Base-by-base conservation (phyloP, 176 grass and related monocot species). In the Oropetium thomaeum region DNA sequence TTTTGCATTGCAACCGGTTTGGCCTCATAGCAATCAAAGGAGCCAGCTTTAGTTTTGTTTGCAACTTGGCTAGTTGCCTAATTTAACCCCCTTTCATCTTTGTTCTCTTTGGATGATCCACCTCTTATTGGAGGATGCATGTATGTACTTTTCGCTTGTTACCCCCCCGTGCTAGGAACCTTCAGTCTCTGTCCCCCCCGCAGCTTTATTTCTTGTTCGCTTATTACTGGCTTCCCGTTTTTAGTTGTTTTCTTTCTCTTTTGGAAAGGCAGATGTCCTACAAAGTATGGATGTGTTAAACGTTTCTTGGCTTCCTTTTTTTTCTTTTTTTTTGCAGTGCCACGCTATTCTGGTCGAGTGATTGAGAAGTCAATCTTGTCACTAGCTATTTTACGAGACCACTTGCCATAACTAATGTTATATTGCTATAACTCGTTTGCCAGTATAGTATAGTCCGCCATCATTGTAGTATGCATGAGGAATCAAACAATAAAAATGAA, bases 21-120 rank as follows among this genome's bases (percentile, higher is more conserved):
- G 20, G 58, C 73, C 66, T 66, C 79, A 82, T 31, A 60, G 26
- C 79, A 73, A 66, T 78, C 66, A 72, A 82, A 77, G 78, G 47
- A 87, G 79, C 58, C 66, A 76, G 71, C 58, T 77, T 76, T 58
- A 76, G 84, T 81, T 87, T 66, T 73, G 67, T 71, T 67, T 78
- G 79, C 79, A 66, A 82, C 32, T 82, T 87, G 79, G 60, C 73
- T 49, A 82, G 39, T 77, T 78, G 60, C 67, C 26, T 67, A n/a
- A n/a, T n/a, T n/a, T n/a, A 41, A 48, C 67, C 31, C 40, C 30
- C 47, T 42, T n/a, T 52, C 41, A n/a, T 72, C 16, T 71, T 71
- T 65, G 34, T 76, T 82, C 67, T 65, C 58, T 7, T 81, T 26
- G 52, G 58, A 75, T 70, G 71, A 81, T 81, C 62, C 69, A 52